phyloP scores from a whole-genome alignment of 2,329 filamentous ascomycete genomes.

The Aspergillus sp. region DNA sequence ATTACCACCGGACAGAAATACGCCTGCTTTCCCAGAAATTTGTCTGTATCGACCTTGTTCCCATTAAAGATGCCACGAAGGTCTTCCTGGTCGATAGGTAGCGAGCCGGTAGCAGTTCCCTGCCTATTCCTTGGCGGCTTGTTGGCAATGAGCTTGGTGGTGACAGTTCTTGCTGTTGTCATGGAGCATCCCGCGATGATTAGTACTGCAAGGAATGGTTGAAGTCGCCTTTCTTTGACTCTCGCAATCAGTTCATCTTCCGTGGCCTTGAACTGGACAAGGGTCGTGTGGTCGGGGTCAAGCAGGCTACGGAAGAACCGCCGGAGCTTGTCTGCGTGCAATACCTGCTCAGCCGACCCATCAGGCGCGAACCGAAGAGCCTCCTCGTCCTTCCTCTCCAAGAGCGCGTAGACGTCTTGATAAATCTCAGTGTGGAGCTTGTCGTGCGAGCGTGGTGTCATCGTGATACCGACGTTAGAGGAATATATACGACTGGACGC shows the following conservation, averaged over 20 bases:
- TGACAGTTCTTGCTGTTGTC: neutral
- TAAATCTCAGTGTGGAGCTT: neutral
- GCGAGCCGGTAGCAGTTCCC: neutral
- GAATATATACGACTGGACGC: neutral
- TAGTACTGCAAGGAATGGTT: neutral
- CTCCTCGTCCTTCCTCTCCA: neutral
- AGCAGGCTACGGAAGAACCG: neutral
- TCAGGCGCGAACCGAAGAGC: neutral
- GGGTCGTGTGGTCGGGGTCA: neutral
- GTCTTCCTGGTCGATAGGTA: neutral
- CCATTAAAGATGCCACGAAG: neutral
- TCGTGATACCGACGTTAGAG: neutral
- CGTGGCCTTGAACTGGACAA: neutral
- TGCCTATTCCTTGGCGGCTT: neutral
- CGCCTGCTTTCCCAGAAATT: neutral
- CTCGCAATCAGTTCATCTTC: neutral
- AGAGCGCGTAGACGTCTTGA: neutral
- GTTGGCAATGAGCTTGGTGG: neutral
- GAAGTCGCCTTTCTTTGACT: neutral
- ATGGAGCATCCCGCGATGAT: neutral
- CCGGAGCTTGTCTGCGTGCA: neutral
- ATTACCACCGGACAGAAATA: slow-evolving; percentile 2
- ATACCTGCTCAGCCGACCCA: neutral
- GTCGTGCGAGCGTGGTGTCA: neutral
- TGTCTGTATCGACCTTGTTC: neutral